Conservation (phyloP, 129 eudicot genomes). For the Logfia minima region DNA sequence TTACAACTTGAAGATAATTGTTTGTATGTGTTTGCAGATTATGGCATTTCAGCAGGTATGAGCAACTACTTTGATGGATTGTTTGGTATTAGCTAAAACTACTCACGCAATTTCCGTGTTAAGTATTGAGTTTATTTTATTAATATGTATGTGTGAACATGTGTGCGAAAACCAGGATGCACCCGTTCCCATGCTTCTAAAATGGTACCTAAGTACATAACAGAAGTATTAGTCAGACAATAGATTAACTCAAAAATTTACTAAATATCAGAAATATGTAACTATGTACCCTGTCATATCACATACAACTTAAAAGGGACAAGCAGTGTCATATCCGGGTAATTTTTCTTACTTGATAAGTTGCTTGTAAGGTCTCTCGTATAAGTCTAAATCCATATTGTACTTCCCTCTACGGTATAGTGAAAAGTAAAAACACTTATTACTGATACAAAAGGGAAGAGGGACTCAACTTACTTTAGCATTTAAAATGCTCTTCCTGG, state of each 20-base stretch:
- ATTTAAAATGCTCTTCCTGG: conserved; percentile 7
- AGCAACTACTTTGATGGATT: conserved; percentile 8
- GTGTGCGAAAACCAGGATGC: conserved; percentile 20
- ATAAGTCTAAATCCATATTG: conserved; percentile 13
- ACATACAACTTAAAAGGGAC: neutral
- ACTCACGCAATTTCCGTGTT: conserved; percentile 1
- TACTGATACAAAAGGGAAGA: conserved; percentile 8
- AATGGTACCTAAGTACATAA: conserved; percentile 25
- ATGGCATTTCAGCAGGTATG: neutral
- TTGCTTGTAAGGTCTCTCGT: conserved; percentile 10
- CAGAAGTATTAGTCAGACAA: conserved; percentile 15
- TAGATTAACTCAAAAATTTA: neutral
- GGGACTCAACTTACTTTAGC: conserved; percentile 9
- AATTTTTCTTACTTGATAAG: conserved; percentile 2
- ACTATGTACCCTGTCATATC: neutral
- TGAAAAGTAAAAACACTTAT: neutral
- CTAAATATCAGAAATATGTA: conserved; percentile 11
- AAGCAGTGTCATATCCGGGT: neutral
- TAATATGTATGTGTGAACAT: neutral
- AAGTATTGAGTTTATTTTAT: conserved; percentile 10
- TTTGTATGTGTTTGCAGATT: neutral
- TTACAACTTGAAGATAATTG: neutral
- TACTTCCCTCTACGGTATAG: conserved; percentile 3
- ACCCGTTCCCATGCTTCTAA: conserved; percentile 25
- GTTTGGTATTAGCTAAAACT: conserved; percentile 1